A percentile compares a stretch with the other conserved stretches of the same genome.
phyloP scores from a whole-genome alignment of 2,329 filamentous ascomycete genomes.

The Pyrenochaeta sp. region DNA sequence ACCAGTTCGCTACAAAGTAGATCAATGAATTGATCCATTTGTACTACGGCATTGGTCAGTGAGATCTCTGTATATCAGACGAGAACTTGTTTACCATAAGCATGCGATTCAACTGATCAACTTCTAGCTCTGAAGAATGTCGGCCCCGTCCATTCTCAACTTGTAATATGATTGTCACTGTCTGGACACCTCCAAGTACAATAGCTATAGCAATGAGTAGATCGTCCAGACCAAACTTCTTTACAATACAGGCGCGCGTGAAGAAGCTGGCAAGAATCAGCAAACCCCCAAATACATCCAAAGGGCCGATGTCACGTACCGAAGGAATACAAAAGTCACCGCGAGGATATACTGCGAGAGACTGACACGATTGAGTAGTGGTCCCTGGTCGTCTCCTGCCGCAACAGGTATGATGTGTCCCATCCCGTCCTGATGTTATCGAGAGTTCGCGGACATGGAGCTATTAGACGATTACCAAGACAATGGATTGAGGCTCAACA shows the following conservation, averaged over 20 bases:
- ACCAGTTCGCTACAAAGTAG: constrained; percentile 41
- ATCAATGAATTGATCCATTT: constrained; percentile 38
- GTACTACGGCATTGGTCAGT: constrained; percentile 25
- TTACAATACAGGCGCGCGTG: constrained; percentile 34
- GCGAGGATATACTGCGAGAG: constrained; percentile 31
- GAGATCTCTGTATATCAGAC: too few relatives aligned
- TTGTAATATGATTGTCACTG: constrained; percentile 33
- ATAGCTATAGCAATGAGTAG: constrained; percentile 36
- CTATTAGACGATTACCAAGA: background rate
- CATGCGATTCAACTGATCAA: constrained; percentile 30
- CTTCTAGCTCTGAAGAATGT: constrained; percentile 24
- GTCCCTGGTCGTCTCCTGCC: constrained; percentile 23
- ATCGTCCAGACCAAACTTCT: constrained; percentile 37
- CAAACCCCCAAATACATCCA: background rate
- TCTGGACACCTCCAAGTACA: constrained; percentile 35
- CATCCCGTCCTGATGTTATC: constrained; percentile 20
- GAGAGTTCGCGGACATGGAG: constrained; percentile 20
- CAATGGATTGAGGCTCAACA: background rate
- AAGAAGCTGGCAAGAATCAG: constrained; percentile 26
- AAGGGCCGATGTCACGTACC: constrained; percentile 11
- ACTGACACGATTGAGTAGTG: constrained; percentile 32
- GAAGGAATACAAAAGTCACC: constrained; percentile 31
- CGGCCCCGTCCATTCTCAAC: constrained; percentile 34
- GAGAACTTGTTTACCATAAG: constrained; percentile 23
- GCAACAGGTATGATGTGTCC: constrained; percentile 28